Evolutionary conservation across 2,329 filamentous ascomycete species (phyloP).

Genomic region (Macrophomina phaseolina): DNA sequence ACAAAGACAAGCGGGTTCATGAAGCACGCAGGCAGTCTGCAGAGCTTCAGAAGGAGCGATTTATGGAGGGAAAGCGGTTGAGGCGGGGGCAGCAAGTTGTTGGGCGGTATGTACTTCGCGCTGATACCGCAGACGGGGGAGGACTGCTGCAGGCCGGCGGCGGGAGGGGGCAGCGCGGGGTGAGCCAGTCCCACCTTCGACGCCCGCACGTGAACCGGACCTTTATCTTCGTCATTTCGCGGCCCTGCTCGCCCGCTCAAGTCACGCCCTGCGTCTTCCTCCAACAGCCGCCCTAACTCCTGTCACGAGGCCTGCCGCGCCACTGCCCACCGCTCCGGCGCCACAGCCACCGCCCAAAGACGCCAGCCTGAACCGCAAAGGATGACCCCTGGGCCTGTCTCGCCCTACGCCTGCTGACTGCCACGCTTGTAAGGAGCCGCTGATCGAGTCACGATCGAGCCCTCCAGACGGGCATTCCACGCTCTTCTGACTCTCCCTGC

Average conservation of each 20-base stretch:
- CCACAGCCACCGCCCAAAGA: background rate
- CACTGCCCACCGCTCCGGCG: conserved; percentile 16
- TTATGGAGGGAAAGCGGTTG: conserved; percentile 16
- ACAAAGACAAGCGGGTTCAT: background rate
- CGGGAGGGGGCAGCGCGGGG: conserved; percentile 13
- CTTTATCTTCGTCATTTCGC: conserved; percentile 25
- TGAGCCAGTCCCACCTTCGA: conserved; percentile 11
- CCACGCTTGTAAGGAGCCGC: conserved; percentile 15
- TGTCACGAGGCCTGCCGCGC: conserved; percentile 23
- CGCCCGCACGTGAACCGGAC: conserved; percentile 14
- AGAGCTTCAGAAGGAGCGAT: background rate
- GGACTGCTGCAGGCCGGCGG: conserved; percentile 20
- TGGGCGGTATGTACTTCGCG: conserved; percentile 22
- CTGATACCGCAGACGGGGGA: conserved; percentile 16
- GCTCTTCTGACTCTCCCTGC: conserved; percentile 19
- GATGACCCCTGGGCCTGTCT: conserved; percentile 27
- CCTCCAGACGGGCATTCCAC: background rate
- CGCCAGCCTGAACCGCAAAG: conserved; percentile 7
- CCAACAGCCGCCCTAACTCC: background rate
- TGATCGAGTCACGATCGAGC: conserved; percentile 8
- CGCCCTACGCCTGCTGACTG: conserved; percentile 19
- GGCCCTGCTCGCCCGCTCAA: background rate
- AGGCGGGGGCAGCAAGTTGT: conserved; percentile 22
- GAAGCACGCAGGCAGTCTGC: conserved; percentile 3
- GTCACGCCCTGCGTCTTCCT: conserved; percentile 10